Evolutionary conservation across 2,329 filamentous ascomycete genomes (phyloP).

Genomic region (Elsinoe arachidis): DNA sequence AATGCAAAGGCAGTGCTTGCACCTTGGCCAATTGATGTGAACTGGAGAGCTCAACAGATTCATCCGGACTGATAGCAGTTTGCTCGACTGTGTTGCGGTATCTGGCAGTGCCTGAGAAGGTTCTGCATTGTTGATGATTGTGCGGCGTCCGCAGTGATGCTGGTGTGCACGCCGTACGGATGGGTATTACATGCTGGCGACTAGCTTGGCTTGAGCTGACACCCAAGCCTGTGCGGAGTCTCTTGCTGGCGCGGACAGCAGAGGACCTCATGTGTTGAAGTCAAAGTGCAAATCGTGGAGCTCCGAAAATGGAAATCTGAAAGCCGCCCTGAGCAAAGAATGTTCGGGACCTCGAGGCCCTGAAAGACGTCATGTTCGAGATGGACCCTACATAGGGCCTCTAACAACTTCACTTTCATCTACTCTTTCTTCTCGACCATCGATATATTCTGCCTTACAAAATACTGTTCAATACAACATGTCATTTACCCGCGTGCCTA

Average conservation of each 20-base stretch:
- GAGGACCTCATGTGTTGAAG: background rate
- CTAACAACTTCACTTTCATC: background rate
- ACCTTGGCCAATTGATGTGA: background rate
- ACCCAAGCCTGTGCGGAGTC: background rate
- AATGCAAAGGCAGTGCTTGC: conserved; percentile 40
- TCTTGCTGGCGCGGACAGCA: background rate
- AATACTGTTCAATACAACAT: conserved; percentile 3
- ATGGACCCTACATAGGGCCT: background rate
- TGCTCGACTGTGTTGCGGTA: background rate
- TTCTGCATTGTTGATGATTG: too few species aligned
- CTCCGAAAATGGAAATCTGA: background rate
- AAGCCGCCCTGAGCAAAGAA: conserved; percentile 3
- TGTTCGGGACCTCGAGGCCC: conserved; percentile 7
- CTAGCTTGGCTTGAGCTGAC: background rate
- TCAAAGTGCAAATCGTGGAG: background rate
- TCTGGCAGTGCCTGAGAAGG: too few species aligned
- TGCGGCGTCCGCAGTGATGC: background rate
- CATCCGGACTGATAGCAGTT: background rate
- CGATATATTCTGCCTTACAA: background rate
- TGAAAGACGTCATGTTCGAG: conserved; percentile 8
- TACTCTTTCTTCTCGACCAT: background rate
- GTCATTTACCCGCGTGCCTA: conserved; percentile 11
- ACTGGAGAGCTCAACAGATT: background rate
- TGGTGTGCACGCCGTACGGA: background rate
- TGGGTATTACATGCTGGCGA: background rate